A percentile compares a stretch with the other conserved stretches of the same genome.
Conservation (phyloP, 2,329 filamentous ascomycete genomes). For the Chaetothyriales sp. region DNA sequence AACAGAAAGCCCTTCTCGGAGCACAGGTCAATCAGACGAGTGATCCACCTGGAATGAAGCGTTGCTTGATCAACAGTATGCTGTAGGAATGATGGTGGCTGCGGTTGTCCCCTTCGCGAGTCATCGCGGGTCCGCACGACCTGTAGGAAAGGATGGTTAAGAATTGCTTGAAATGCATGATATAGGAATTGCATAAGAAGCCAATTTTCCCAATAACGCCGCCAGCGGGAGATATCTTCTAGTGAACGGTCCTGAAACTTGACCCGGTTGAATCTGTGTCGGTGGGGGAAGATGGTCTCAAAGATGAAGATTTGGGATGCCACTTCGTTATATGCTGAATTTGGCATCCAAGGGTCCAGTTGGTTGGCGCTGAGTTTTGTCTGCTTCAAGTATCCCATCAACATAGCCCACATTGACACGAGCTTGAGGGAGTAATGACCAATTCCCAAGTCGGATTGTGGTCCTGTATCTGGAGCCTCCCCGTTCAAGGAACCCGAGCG, state of each 20-base stretch:
- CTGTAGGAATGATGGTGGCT: conserved; percentile 14
- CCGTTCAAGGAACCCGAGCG: background rate
- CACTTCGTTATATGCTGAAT: conserved; percentile 11
- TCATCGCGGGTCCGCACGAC: conserved; percentile 6
- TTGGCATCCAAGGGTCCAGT: conserved; percentile 7
- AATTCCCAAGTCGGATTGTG: conserved; percentile 9
- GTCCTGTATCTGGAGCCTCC: background rate
- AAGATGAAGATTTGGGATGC: conserved; percentile 11
- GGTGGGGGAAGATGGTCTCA: conserved; percentile 10
- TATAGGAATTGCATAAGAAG: conserved; percentile 11
- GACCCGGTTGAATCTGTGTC: conserved; percentile 11
- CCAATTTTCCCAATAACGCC: conserved; percentile 12
- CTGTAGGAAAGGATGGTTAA: conserved; percentile 14
- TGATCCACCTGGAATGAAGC: conserved; percentile 12
- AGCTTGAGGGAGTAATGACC: conserved; percentile 8
- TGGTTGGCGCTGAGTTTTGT: conserved; percentile 8
- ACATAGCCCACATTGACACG: conserved; percentile 10
- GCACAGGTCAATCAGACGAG: conserved; percentile 7
- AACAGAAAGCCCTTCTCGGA: conserved; percentile 7
- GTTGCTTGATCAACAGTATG: conserved; percentile 12
- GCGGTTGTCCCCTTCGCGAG: conserved; percentile 4
- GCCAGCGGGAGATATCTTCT: conserved; percentile 4
- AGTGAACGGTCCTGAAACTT: conserved; percentile 5
- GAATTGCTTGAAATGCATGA: conserved; percentile 10
- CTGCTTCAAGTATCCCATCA: conserved; percentile 11